phyloP scores from a whole-genome alignment of 257 asterid genomes.

The Przewalskia tangutica region DNA sequence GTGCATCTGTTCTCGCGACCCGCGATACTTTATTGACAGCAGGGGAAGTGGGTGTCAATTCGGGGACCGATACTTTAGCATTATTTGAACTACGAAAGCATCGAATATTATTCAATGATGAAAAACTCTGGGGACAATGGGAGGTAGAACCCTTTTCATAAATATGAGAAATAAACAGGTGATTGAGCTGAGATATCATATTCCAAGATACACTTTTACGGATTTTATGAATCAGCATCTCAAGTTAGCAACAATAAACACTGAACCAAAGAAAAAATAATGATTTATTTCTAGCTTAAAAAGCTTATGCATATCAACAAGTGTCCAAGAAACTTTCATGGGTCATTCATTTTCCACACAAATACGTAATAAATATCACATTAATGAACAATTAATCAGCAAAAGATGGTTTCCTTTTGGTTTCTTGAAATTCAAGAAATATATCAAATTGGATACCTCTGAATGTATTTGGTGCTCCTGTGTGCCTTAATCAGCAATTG shows the following conservation, averaged over 20 bases:
- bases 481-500: not conserved
- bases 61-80: constrained; percentile 8
- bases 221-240: constrained; percentile 27
- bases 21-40: constrained; percentile 15
- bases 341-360: not conserved
- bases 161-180: constrained; percentile 7
- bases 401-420: not conserved
- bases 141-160: constrained; percentile 3
- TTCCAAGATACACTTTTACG: constrained; percentile 10
- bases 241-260: not conserved
- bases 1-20: constrained; percentile 47
- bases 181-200: constrained; percentile 30
- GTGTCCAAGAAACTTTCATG: not conserved
- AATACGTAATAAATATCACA: not conserved
- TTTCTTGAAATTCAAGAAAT: not conserved
- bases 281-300: not conserved
- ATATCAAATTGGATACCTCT: not conserved
- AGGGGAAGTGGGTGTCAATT: constrained; percentile 14
- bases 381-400: not conserved
- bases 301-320: not conserved
- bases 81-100: constrained; percentile 12
- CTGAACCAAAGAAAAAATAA: not conserved
- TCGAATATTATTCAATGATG: constrained; percentile 12
- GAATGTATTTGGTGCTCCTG: not conserved
- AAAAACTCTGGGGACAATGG: constrained; percentile 14